These are phyloP conservation scores for Wickerhamomyces chaumierensis DNA, from an alignment of 805 yeast genomes.

Conservation along the genomic window DNA sequence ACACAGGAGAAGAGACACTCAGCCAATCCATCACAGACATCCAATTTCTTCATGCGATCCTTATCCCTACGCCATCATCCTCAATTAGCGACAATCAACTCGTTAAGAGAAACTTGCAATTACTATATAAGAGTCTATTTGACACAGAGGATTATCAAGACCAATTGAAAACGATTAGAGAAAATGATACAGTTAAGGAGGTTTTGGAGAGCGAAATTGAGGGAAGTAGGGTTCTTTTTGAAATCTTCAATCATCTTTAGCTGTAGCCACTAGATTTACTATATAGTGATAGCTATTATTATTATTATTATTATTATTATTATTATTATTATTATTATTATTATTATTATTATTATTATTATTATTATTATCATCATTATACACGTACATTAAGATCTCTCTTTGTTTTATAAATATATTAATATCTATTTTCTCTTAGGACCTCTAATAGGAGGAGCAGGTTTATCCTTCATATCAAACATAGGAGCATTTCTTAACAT, in stretches of 20 bases:
- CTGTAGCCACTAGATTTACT: too few relatives aligned
- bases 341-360: too few relatives aligned
- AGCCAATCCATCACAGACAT: constrained; percentile 43
- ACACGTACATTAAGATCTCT: too few relatives aligned
- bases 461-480: constrained; percentile 55
- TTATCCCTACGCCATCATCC: too few relatives aligned
- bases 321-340: too few relatives aligned
- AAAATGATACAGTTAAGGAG: constrained; percentile 6
- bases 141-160: constrained; percentile 3
- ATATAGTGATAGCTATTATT: too few relatives aligned
- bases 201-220: constrained; percentile 9
- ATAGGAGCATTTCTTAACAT: constrained; percentile 82
- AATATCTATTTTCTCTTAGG: constrained; percentile 32
- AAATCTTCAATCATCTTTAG: constrained; percentile 10
- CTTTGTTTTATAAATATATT: too few relatives aligned
- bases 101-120: constrained; percentile 10
- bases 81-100: neutral
- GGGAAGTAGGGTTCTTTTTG: constrained; percentile 14
- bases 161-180: constrained; percentile 1
- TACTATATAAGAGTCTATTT: constrained; percentile 12
- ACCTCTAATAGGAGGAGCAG: constrained; percentile 63
- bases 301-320: too few relatives aligned
- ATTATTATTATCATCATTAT: too few relatives aligned
- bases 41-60: constrained; percentile 32
- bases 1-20: too few relatives aligned